Evolutionary conservation across 2,329 filamentous ascomycete genomes (phyloP).

Genomic region (Ascomycota sp.): DNA sequence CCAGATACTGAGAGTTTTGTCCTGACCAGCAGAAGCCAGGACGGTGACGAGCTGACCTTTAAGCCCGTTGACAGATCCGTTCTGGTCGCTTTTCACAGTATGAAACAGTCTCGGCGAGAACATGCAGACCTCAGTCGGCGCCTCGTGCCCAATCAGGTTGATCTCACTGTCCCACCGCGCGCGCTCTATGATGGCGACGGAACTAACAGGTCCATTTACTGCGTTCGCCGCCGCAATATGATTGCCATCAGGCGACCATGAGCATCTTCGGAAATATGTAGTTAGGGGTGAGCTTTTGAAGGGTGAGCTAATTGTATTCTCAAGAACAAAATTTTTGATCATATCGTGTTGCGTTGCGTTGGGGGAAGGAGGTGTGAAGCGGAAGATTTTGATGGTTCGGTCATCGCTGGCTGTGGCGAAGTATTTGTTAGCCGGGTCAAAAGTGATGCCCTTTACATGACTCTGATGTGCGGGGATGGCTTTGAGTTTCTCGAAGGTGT

Average conservation of each 20-base stretch:
- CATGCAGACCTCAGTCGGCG: conserved; percentile 88
- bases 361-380: conserved; percentile 75
- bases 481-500: conserved; percentile 96
- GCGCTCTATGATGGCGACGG: conserved; percentile 86
- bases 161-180: conserved; percentile 91
- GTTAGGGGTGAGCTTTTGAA: conserved; percentile 86
- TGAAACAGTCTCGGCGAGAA: conserved; percentile 87
- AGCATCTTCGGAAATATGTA: conserved; percentile 89
- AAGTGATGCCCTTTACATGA: conserved; percentile 96
- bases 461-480: conserved; percentile 82
- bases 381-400: conserved; percentile 87
- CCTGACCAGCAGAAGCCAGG: conserved; percentile 88
- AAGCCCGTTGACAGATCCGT: conserved; percentile 22
- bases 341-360: conserved; percentile 91
- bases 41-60: conserved; percentile 53
- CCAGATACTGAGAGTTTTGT: conserved; percentile 93
- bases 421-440: conserved; percentile 97
- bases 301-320: conserved; percentile 72
- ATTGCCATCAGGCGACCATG: conserved; percentile 93
- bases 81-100: conserved; percentile 41
- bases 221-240: conserved; percentile 95
- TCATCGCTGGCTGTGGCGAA: conserved; percentile 97
- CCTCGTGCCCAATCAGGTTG: conserved; percentile 92
- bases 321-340: conserved; percentile 87
- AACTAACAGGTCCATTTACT: conserved; percentile 91